Evolutionary conservation across 169 alveolate genomes (phyloP), one percentile per base, ranked within the genome.

Genomic region (Plasmodium cynomolgi): DNA sequence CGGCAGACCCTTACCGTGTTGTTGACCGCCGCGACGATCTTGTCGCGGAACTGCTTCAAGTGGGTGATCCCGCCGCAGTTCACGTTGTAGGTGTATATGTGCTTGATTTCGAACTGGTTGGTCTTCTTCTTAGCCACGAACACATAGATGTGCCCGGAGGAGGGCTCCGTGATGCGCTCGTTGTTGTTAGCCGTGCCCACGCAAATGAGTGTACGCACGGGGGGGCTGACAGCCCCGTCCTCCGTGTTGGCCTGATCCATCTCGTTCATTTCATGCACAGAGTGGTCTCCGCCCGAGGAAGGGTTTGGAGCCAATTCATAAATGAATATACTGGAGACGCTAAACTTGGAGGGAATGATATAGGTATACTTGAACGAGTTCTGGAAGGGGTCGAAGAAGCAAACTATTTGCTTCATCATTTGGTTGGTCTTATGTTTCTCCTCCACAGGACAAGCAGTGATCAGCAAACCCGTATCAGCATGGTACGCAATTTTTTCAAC

Each of bases 401-500:
- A 90, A 9, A 90, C 44, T 31, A 90, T 90, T 39, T 90, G 94
- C 47, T 88, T 88, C 91, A 91, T 81, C 72, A 71, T 81, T 73
- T 91, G 39, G 83, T 91, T 91, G 6, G 95, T 81, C 31, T 91
- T 91, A 37, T 91, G 79, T 81, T 82, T 80, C 77, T 91, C 95
- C 74, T 91, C 95, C 9, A 54, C 29, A 8, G 95, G 95, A 31
- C 95, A 91, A 6, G 95, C 77, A 6, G 95, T 39, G 11, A 91
- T 33, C 15, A 91, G 74, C 73, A 91, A 77, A 2, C 95, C 95
- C 1, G 92, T 71, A 2, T 91, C 95, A 20, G 39, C 17, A 39
- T 91, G 95, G 74, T 81, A 91, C 3, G 95, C 80, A 11, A 91
- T 91, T 91, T 91, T 91, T 26, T 91, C 95, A 8, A 91, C 92